Conservation (phyloP, 352 stramenopile species). For the Globisporangium lucens region DNA sequence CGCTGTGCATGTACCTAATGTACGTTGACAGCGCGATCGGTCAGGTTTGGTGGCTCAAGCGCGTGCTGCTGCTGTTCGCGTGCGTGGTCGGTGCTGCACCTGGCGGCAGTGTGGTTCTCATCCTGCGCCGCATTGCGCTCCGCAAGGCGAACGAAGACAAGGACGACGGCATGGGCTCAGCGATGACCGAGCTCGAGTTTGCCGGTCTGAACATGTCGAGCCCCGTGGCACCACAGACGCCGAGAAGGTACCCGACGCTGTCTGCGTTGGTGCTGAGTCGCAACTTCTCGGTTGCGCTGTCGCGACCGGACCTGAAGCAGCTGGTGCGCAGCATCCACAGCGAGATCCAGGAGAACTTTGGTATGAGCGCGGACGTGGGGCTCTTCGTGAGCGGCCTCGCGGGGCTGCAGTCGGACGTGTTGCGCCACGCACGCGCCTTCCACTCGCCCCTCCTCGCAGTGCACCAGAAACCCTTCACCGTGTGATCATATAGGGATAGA, state of each 20-base stretch:
- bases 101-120: conserved; percentile 26
- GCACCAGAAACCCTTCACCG: conserved; percentile 43
- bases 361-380: conserved; percentile 33
- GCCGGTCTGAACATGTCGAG: conserved; percentile 31
- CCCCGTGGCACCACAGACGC: conserved; percentile 32
- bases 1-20: conserved; percentile 31
- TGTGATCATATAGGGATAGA: conserved; percentile 18
- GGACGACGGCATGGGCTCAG: conserved; percentile 22
- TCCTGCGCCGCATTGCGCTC: conserved; percentile 7
- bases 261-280: conserved; percentile 28
- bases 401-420: conserved; percentile 32
- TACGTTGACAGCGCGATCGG: conserved; percentile 20
- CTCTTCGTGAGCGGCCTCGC: conserved; percentile 46
- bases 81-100: conserved; percentile 25
- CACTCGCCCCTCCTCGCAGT: conserved; percentile 13
- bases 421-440: conserved; percentile 27
- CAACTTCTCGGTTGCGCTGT: conserved; percentile 26
- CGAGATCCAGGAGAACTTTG: conserved; percentile 53
- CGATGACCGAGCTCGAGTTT: conserved; percentile 43
- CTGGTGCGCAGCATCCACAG: conserved; percentile 32
- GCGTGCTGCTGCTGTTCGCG: conserved; percentile 29
- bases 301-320: conserved; percentile 28
- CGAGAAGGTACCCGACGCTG: conserved; percentile 27
- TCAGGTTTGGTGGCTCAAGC: conserved; percentile 37
- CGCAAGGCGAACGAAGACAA: conserved; percentile 15